A percentile compares a stretch with the other conserved stretches of the same genome.
phyloP scores from a whole-genome alignment of 495 filamentous ascomycete genomes.

The Aspergillus funiculosus region DNA sequence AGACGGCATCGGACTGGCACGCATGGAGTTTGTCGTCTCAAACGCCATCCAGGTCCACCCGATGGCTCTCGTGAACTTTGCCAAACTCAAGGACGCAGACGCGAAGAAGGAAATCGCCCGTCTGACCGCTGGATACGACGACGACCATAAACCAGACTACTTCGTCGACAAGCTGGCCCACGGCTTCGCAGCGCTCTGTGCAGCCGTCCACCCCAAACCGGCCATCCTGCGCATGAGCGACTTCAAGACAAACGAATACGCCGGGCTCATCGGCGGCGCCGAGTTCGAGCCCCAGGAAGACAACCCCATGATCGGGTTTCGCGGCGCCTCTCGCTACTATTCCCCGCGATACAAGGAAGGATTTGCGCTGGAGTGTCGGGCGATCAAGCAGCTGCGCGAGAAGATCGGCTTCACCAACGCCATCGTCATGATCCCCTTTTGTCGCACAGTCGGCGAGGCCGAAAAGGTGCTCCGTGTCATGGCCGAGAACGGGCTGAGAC shows the following conservation, averaged over 20 bases:
- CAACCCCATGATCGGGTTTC: conserved; percentile 38
- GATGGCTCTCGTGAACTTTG: conserved; percentile 34
- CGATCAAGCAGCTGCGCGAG: conserved; percentile 33
- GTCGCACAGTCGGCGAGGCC: conserved; percentile 30
- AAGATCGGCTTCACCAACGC: conserved; percentile 33
- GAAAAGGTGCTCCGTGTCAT: conserved; percentile 28
- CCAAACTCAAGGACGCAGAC: conserved; percentile 20
- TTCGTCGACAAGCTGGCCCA: conserved; percentile 34
- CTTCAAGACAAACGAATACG: conserved; percentile 40
- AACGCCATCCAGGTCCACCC: conserved; percentile 20
- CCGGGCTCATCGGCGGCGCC: conserved; percentile 30
- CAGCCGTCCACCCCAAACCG: conserved; percentile 27
- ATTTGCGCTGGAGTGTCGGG: conserved; percentile 34
- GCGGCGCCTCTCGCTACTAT: conserved; percentile 35
- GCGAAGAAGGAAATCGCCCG: conserved; percentile 24
- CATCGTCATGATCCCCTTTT: conserved; percentile 37
- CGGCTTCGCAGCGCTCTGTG: conserved; percentile 32
- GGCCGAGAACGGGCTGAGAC: conserved; percentile 27
- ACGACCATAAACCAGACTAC: conserved; percentile 28
- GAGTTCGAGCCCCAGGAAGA: conserved; percentile 34
- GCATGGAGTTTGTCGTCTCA: conserved; percentile 20
- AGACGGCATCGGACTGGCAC: conserved; percentile 18
- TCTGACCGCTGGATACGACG: conserved; percentile 25
- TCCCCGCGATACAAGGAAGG: conserved; percentile 32
- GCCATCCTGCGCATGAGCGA: conserved; percentile 35